Evolutionary conservation across 1,284 basidiomycete genomes (phyloP).

Genomic region (Anthracocystis panici-leucophaei): DNA sequence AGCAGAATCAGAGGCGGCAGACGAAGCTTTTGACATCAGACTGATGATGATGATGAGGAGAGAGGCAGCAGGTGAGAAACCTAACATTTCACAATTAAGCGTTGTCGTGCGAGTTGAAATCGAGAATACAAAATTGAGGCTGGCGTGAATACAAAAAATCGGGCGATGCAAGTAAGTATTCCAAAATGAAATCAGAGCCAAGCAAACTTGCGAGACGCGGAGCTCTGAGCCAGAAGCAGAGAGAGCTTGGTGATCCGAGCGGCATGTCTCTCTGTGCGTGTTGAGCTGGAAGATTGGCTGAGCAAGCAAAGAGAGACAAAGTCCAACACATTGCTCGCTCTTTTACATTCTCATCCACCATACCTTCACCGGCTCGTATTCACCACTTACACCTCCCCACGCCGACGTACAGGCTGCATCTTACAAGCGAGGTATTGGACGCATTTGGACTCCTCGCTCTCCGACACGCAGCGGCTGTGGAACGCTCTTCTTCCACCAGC

Average conservation of each 20-base stretch:
- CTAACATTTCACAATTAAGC: neutral
- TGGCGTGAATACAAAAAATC: slow-evolving; percentile 9
- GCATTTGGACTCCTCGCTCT: neutral
- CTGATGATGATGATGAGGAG: neutral
- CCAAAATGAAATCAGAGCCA: slow-evolving; percentile 1
- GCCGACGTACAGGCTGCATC: neutral
- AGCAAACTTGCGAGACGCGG: slow-evolving; percentile 7
- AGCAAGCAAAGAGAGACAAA: neutral
- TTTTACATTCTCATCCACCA: neutral
- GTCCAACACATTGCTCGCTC: neutral
- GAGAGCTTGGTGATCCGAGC: too few relatives aligned
- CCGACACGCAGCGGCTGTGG: slow-evolving; percentile 7
- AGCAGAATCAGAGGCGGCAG: neutral
- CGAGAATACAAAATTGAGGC: neutral
- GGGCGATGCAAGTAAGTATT: neutral
- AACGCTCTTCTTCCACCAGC: neutral
- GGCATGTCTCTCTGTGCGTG: slow-evolving; percentile 2
- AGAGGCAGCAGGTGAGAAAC: neutral
- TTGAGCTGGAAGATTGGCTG: slow-evolving; percentile 41
- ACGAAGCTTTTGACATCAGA: neutral
- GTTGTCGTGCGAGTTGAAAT: slow-evolving; percentile 25
- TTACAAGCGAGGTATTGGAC: neutral
- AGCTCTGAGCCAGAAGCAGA: slow-evolving; percentile 7
- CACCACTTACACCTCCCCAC: neutral
- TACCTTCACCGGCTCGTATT: neutral